phyloP scores from a whole-genome alignment of 2,329 filamentous ascomycete genomes.

The Calonectria pseudoreteaudii region DNA sequence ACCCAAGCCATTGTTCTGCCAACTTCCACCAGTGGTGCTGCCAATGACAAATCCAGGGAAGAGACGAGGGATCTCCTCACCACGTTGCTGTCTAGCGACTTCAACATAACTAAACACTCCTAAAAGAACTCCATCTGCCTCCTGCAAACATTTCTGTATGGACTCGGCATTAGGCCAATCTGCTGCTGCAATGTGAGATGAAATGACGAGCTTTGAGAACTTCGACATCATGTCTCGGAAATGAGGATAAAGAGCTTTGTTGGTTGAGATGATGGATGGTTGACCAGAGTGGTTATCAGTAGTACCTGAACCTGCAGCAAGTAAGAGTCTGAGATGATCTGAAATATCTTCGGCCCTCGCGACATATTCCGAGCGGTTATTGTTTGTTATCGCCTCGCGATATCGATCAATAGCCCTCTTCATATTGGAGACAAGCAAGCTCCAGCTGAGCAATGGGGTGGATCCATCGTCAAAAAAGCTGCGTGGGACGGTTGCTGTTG shows the following conservation, averaged over 20 bases:
- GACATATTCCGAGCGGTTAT: constrained; percentile 90
- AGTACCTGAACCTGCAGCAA: constrained; percentile 96
- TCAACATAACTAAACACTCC: constrained; percentile 98
- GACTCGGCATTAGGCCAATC: constrained; percentile 97
- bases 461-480: constrained; percentile 94
- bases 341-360: constrained; percentile 97
- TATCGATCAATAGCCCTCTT: constrained; percentile 90
- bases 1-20: constrained; percentile 79
- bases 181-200: constrained; percentile 95
- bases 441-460: constrained; percentile 87
- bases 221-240: constrained; percentile 99
- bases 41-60: constrained; percentile 94
- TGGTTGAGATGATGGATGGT: constrained; percentile 98
- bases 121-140: constrained; percentile 95
- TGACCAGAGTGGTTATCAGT: constrained; percentile 99
- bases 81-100: constrained; percentile 90
- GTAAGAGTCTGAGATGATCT: constrained; percentile 89
- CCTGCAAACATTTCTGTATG: constrained; percentile 92
- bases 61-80: constrained; percentile 92
- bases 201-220: constrained; percentile 98
- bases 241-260: constrained; percentile 96
- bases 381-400: constrained; percentile 86
- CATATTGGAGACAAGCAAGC: constrained; percentile 91
- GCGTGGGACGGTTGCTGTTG: constrained; percentile 74
- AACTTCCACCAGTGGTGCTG: constrained; percentile 85